A percentile compares a stretch with the other conserved stretches of the same genome.
Evolutionary conservation across 495 filamentous ascomycete species (phyloP).

Genomic region (Filosporella fistucella): DNA sequence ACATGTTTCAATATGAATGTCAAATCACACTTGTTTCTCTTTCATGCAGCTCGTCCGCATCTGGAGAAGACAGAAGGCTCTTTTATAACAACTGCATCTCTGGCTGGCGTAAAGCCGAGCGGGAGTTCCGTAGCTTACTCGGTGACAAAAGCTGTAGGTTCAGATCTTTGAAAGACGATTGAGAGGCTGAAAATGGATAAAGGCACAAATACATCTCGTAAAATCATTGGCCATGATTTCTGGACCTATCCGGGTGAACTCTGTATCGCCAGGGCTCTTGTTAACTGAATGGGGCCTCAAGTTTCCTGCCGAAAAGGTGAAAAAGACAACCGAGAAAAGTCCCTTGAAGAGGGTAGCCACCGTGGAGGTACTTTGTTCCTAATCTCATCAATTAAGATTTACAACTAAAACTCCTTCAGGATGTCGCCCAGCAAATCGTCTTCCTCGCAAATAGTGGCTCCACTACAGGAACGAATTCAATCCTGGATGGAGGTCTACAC

Average conservation of each 20-base stretch:
- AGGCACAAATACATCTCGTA: slow-evolving; percentile 48
- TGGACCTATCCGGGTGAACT: slow-evolving; percentile 49
- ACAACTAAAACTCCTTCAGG: slow-evolving; percentile 20
- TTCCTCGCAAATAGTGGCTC: slow-evolving; percentile 34
- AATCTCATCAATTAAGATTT: neutral
- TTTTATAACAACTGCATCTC: slow-evolving; percentile 48
- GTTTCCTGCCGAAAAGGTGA: slow-evolving; percentile 40
- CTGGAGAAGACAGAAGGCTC: slow-evolving; percentile 44
- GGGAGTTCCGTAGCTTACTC: slow-evolving; percentile 48
- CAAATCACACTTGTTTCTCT: slow-evolving; percentile 51
- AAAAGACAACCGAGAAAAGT: slow-evolving; percentile 36
- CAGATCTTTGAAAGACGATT: neutral
- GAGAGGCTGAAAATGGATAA: neutral
- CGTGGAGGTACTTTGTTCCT: slow-evolving; percentile 34
- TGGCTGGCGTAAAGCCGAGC: slow-evolving; percentile 47
- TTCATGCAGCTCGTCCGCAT: slow-evolving; percentile 40
- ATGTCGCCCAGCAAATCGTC: slow-evolving; percentile 42
- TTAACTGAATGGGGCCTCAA: slow-evolving; percentile 50
- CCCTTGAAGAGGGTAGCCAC: slow-evolving; percentile 46
- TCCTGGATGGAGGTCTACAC: slow-evolving; percentile 37
- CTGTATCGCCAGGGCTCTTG: slow-evolving; percentile 46
- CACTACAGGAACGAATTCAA: slow-evolving; percentile 37
- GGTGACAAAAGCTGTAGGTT: slow-evolving; percentile 43
- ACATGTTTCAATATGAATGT: slow-evolving; percentile 53
- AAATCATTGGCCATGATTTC: slow-evolving; percentile 46